These are phyloP conservation scores for Pseudogymnoascus sp. DNA, from an alignment of 2,329 filamentous ascomycete species.

Conservation along the genomic window DNA sequence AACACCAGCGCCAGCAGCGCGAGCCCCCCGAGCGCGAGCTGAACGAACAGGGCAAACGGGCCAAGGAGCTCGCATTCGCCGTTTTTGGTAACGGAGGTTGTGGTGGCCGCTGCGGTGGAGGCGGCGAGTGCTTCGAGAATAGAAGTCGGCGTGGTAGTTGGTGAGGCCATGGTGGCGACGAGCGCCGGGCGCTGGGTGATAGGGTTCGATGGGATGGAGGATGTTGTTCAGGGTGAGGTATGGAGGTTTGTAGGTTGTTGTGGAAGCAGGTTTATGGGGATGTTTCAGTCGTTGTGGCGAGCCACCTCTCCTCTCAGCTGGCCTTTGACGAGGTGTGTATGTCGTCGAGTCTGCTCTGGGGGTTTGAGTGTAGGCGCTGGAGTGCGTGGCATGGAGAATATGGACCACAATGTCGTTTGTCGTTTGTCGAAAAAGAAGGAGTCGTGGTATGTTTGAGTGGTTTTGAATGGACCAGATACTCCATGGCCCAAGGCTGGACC, in stretches of 20 bases:
- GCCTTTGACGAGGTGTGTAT: not conserved
- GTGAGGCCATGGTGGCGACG: slow-evolving; percentile 16
- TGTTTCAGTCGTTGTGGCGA: slow-evolving; percentile 3
- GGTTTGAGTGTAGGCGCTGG: not conserved
- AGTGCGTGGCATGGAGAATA: not conserved
- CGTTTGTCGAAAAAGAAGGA: not conserved
- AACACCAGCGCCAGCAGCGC: slow-evolving; percentile 81
- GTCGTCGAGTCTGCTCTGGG: not conserved
- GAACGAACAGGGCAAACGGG: slow-evolving; percentile 82
- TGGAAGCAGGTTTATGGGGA: not conserved
- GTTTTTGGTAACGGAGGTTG: slow-evolving; percentile 30
- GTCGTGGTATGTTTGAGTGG: slow-evolving; percentile 1
- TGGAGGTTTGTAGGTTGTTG: not conserved
- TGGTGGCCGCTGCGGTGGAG: slow-evolving; percentile 24
- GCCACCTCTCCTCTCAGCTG: slow-evolving; percentile 4
- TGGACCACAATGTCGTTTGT: not conserved
- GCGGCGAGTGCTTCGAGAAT: slow-evolving; percentile 23
- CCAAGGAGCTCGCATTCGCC: slow-evolving; percentile 84
- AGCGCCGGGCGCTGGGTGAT: not conserved
- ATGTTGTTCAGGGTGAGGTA: not conserved
- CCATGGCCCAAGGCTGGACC: not conserved
- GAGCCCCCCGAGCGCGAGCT: slow-evolving; percentile 73
- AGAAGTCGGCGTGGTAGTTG: slow-evolving; percentile 18
- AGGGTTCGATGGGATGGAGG: not conserved
- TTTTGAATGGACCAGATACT: not conserved